A percentile compares a stretch with the other conserved stretches of the same genome.
Conservation (phyloP, 345 rosid species). For the Murraya paniculata region DNA sequence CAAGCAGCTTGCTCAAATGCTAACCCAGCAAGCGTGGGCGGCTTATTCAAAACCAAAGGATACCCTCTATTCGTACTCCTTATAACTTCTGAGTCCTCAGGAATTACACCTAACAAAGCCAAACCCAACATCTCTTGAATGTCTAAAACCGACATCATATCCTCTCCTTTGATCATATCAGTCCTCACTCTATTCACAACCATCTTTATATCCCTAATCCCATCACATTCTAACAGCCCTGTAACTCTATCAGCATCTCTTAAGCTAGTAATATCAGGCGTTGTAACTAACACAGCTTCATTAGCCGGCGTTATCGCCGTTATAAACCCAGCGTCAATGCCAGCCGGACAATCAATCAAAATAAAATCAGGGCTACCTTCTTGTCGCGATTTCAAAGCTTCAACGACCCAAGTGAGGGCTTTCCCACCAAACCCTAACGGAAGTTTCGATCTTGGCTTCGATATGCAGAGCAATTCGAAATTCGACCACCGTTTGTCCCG, state of each 20-base stretch:
- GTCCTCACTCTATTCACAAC: slow-evolving; percentile 90
- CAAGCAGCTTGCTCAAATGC: slow-evolving; percentile 99
- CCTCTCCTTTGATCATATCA: slow-evolving; percentile 97
- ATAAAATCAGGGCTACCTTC: slow-evolving; percentile 86
- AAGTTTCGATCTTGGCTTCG: slow-evolving; percentile 89
- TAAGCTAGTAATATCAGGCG: slow-evolving; percentile 86
- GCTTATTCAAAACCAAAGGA: slow-evolving; percentile 84
- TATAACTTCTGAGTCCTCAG: slow-evolving; percentile 89
- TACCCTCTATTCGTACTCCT: slow-evolving; percentile 90
- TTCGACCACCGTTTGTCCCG: slow-evolving; percentile 96
- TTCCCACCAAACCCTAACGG: slow-evolving; percentile 94
- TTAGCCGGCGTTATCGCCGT: slow-evolving; percentile 97
- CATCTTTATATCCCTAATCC: slow-evolving; percentile 91
- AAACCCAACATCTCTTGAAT: slow-evolving; percentile 94
- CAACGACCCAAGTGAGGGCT: slow-evolving; percentile 88
- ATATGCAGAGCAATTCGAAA: slow-evolving; percentile 86
- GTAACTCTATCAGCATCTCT: slow-evolving; percentile 89
- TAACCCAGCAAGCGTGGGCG: slow-evolving; percentile 90
- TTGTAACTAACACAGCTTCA: slow-evolving; percentile 82
- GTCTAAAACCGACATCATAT: slow-evolving; percentile 96
- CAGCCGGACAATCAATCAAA: slow-evolving; percentile 88
- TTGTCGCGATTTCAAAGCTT: slow-evolving; percentile 60
- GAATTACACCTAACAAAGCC: slow-evolving; percentile 77
- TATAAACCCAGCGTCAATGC: slow-evolving; percentile 98
- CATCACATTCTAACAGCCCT: slow-evolving; percentile 86